Percentiles rank a stretch among this genome's conserved stretches.
These are phyloP conservation scores for Iris macrosiphon DNA, from an alignment of 106 monocot species.

Conservation along the genomic window DNA sequence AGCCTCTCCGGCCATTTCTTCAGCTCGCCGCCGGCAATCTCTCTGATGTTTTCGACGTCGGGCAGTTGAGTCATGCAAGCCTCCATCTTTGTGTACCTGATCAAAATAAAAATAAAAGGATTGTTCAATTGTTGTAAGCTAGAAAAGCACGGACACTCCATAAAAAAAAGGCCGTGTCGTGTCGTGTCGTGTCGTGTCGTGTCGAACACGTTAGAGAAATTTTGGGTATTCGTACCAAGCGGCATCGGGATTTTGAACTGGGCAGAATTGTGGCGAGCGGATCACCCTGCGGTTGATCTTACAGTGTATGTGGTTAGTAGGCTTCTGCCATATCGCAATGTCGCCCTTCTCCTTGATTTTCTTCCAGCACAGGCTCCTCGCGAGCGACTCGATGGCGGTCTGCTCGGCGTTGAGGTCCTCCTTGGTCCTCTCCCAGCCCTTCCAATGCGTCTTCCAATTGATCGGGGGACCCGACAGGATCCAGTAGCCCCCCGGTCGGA, in stretches of 20 bases:
- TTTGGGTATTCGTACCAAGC: conserved; percentile 25
- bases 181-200: not conserved
- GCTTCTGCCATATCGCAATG: conserved; percentile 60
- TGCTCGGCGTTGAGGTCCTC: conserved; percentile 43
- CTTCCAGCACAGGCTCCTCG: conserved; percentile 47
- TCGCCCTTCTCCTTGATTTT: conserved; percentile 41
- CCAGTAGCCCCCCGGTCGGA: conserved; percentile 59
- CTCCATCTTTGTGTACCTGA: conserved; percentile 36
- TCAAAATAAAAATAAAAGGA: not conserved
- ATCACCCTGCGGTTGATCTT: conserved; percentile 17
- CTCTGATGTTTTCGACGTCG: conserved; percentile 2
- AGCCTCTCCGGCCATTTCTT: conserved; percentile 59
- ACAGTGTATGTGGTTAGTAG: conserved; percentile 34
- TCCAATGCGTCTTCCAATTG: conserved; percentile 37
- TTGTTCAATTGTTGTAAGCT: too few relatives aligned
- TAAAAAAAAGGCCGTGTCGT: too few relatives aligned
- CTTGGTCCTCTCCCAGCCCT: conserved; percentile 31
- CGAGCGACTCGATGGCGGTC: conserved; percentile 27
- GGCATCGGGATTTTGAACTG: conserved; percentile 23
- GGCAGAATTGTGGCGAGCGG: conserved; percentile 26
- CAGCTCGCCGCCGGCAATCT: conserved; percentile 35
- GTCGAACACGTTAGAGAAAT: not conserved
- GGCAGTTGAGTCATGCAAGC: conserved; percentile 44
- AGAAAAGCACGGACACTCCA: too few relatives aligned
- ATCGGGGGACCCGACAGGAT: conserved; percentile 52